Evolutionary conservation across 2,329 filamentous ascomycete genomes (phyloP).

Genomic region (Cercospora zeina): DNA sequence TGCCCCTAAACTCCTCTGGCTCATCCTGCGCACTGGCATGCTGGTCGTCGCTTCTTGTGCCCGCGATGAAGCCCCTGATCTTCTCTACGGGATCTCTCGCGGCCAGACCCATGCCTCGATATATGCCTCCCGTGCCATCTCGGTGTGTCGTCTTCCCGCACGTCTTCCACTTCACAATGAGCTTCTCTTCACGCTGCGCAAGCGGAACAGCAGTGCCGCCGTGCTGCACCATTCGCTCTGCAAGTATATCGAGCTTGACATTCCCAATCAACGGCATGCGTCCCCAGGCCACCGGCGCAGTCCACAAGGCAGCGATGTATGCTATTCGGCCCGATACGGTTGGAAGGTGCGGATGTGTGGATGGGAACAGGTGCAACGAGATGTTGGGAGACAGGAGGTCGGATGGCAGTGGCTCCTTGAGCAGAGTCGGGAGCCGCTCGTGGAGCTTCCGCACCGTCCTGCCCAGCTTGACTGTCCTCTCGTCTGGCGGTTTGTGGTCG

Average conservation of each 20-base stretch:
- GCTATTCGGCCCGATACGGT: constrained; percentile 87
- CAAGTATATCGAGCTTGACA: constrained; percentile 81
- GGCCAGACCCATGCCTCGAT: constrained; percentile 41
- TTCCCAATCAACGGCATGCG: constrained; percentile 87
- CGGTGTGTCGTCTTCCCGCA: constrained; percentile 54
- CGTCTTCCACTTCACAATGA: constrained; percentile 89
- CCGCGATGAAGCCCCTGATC: constrained; percentile 57
- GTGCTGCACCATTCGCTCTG: constrained; percentile 76
- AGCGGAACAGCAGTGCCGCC: constrained; percentile 47
- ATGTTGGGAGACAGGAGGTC: constrained; percentile 64
- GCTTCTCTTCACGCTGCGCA: constrained; percentile 64
- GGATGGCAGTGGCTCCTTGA: constrained; percentile 61
- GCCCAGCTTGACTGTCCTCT: constrained; percentile 62
- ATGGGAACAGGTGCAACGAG: constrained; percentile 64
- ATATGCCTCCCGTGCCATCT: constrained; percentile 48
- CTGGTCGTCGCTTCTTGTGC: constrained; percentile 48
- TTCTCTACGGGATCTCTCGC: constrained; percentile 54
- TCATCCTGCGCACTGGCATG: constrained; percentile 21
- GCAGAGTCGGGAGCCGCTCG: constrained; percentile 61
- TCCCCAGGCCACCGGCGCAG: constrained; percentile 93
- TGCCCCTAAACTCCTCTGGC: constrained; percentile 74
- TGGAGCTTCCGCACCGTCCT: constrained; percentile 64
- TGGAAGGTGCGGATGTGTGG: constrained; percentile 83
- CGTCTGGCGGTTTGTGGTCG: constrained; percentile 53
- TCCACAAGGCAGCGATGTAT: constrained; percentile 93